Percentiles rank a stretch among this genome's conserved stretches.
Evolutionary conservation across 768 basidiomycete species (phyloP).

Genomic region (Leccinellum rugosiceps): DNA sequence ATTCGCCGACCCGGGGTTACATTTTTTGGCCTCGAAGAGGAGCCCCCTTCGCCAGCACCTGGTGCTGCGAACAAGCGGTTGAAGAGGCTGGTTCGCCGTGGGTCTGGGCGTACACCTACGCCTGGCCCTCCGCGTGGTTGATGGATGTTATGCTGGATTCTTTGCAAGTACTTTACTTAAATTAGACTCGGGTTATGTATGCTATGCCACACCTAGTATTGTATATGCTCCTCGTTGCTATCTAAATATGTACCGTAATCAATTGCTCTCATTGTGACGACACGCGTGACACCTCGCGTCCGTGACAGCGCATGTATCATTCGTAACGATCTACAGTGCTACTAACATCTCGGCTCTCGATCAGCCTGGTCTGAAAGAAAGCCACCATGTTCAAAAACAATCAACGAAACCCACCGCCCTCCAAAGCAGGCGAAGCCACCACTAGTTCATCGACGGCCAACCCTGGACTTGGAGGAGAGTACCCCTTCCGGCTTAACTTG

Average conservation of each 20-base stretch:
- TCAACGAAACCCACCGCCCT: constrained; percentile 4
- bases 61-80: constrained; percentile 18
- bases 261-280: constrained; percentile 7
- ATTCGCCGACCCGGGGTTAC: constrained; percentile 62
- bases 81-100: constrained; percentile 29
- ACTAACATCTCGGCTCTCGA: not conserved
- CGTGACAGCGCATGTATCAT: constrained; percentile 8
- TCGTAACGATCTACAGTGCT: not conserved
- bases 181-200: constrained; percentile 24
- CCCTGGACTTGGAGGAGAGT: constrained; percentile 25
- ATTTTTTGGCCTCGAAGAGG: constrained; percentile 61
- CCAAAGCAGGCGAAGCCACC: not conserved
- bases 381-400: constrained; percentile 22
- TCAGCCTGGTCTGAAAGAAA: not conserved
- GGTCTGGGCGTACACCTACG: constrained; percentile 23
- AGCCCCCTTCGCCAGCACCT: constrained; percentile 40
- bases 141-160: constrained; percentile 5
- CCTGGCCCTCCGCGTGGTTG: constrained; percentile 19
- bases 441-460: not conserved
- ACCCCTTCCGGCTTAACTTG: constrained; percentile 80
- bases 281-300: constrained; percentile 27
- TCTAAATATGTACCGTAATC: constrained; percentile 1
- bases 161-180: constrained; percentile 28
- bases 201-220: constrained; percentile 26
- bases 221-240: constrained; percentile 24